Base-by-base conservation (phyloP, 164 flowering plant genomes). In the Amborella trichopoda region DNA sequence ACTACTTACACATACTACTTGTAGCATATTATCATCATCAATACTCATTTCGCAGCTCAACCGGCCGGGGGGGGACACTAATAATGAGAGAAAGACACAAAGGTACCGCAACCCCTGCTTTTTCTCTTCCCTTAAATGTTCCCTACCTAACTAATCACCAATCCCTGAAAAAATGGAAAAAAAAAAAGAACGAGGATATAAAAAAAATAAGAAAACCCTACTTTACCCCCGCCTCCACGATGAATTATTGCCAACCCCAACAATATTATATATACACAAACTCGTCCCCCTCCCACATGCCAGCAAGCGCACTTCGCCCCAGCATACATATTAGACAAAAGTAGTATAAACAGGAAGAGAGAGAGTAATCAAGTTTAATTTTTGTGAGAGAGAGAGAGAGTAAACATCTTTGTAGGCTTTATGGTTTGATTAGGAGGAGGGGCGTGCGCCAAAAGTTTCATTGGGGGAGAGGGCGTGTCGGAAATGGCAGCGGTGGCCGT, bases 401-500 rank as follows among this genome's bases (percentile, higher is more conserved):
- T 6, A 30, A 6, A 6, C 6, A 30, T 30, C 13, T 6, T 13
- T 13, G 34, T 13, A n/a, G 23, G 48, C 14, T 6, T 33, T 45
- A 16, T 32, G 11, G 8, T 33, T n/a, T 13, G 21, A 11, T 21
- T 25, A 10, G 3, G 16, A 45, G 28, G 39, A 21, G 16, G 17
- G 56, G 23, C 61, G 63, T 49, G 64, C 59, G 50, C n/a, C n/a
- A n/a, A 62, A 46, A 57, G 66, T 72, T 58, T 87, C 96, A 48
- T 75, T 59, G 14, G 81, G 83, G 16, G 94, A 69, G 43, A 87
- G 76, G 19, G 80, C 70, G 52, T 88, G 97, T 47, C 91, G 94
- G 56, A 88, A 88, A 60, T 88, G 94, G 70, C 97, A 88, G 44
- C 97, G 91, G 52, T 84, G 94, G 42, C 94, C 97, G 34, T 88